Evolutionary conservation across 78 protist species (phyloP), one percentile per base, ranked within the genome.

Genomic region (Mantamonas sphyraenae): DNA sequence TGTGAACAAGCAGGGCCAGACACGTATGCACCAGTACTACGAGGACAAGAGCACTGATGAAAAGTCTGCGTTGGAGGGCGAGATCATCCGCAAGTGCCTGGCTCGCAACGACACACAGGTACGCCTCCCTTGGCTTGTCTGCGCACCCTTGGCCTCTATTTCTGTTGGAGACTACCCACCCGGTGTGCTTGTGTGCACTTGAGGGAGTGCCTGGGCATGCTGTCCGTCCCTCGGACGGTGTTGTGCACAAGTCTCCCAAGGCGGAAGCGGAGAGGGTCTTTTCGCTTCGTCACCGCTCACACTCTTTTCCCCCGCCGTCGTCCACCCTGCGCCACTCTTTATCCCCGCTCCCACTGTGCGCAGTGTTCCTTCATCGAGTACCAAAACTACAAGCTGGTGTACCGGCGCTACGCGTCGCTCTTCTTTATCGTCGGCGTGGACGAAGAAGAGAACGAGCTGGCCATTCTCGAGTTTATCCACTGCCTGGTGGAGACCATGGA

Each of bases 1-100:
- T 17, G 97, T 91, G 16, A 95, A 95, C 77, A 92, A 88, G 61
- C 94, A 88, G 61, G 97, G 97, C 22, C 95, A 93, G 63, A 93
- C 97, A 19, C 81, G 98, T 38, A 79, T 95, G 19, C 74, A 97
- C 19, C 95, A 92, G 67, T 94, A 95, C 51, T 83, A 83, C 75
- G 69, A 84, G 4, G 45, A 59, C 38, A 45, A 79, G n/a, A 60
- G 83, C 33, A 83, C 86, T 30, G 68, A 73, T 0, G 86, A 90
- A 43, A 35, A 96, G 17, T 71, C 68, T 9, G 51, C 91, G 14
- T 37, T 86, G 24, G 97, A 95, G 70, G 86, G 85, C 20, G 96
- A 92, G 26, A 79, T 95, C 22, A 79, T 90, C 31, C 75, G 98
- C 17, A 76, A 81, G 60, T 95, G 98, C 74, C 73, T 95, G 26